Evolutionary conservation across 495 filamentous ascomycete species (phyloP), one percentile per base, ranked within the genome.

Genomic region (Immersiella caudata): DNA sequence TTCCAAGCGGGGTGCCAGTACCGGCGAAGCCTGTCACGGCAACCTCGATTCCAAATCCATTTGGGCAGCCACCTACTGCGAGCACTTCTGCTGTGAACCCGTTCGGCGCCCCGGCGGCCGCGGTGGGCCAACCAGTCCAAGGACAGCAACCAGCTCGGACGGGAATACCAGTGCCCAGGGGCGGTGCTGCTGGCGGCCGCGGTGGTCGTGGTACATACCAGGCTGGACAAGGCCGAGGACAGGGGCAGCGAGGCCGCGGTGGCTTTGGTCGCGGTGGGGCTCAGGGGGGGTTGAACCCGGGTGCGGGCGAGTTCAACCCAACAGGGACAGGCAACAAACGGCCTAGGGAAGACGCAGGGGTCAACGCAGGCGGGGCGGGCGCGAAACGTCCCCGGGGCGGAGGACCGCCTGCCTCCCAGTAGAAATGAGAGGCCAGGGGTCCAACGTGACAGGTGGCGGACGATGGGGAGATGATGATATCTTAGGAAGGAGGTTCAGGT

Each of bases 221-320:
- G 20, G 63, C 62, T 25, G 62, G 64, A n/a, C 65, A 66, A 6
- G 65, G 67, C 20, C 68, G 74, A 6, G 68, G 74, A 61, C 70
- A 69, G 36, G 74, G 74, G 24, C 70, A 40, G 6, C 67, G 74
- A 51, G 74, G 74, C 2, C 70, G 74, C 0, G 74, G 74, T 36
- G 73, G 73, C 1, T 73, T 75, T 33, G 65, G 58, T 22, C 62
- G 68, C 16, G 65, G 71, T n/a, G 69, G 63, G 21, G 63, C 57
- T 4, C 68, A 60, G 6, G 69, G 52, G 2, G 52, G 69, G 3
- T 20, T 76, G 66, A 76, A 76, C 35, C 74, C 74, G 2, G 22
- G 60, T 67, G 74, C 74, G 16, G 74, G 74, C 1, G 74, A 76
- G 33, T 76, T 76, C 24, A 72, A 36, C 18, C 74, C 74, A 5